Conservation (phyloP, 179 eudicot genomes). For the Spinacia oleracea region DNA sequence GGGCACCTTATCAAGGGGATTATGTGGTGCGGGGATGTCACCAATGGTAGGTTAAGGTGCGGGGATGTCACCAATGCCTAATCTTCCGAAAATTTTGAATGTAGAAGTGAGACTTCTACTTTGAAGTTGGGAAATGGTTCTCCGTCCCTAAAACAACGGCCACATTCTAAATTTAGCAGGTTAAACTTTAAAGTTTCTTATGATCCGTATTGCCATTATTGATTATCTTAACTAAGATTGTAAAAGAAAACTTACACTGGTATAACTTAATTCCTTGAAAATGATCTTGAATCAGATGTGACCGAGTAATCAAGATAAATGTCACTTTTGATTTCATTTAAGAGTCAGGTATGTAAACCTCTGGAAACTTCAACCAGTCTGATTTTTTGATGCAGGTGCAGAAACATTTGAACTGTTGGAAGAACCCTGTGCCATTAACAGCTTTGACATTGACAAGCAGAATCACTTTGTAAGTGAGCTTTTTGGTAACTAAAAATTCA, state of each 20-base stretch:
- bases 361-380: neutral
- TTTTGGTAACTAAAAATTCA: too few relatives aligned
- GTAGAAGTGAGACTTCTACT: neutral
- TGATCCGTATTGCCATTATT: too few relatives aligned
- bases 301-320: neutral
- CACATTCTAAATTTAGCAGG: neutral
- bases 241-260: neutral
- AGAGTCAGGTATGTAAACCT: neutral
- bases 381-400: slow-evolving; percentile 42
- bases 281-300: neutral
- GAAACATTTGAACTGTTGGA: slow-evolving; percentile 76
- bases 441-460: too few relatives aligned
- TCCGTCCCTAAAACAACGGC: neutral
- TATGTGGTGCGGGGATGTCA: too few relatives aligned
- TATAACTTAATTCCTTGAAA: too few relatives aligned
- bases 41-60: too few relatives aligned
- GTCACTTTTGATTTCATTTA: too few relatives aligned
- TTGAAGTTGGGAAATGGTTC: neutral
- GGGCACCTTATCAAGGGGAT: too few relatives aligned
- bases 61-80: too few relatives aligned
- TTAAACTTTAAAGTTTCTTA: too few relatives aligned
- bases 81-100: neutral
- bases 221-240: neutral
- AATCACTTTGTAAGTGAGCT: too few relatives aligned
- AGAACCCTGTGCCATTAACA: slow-evolving; percentile 94